Percentiles rank a stretch among this genome's conserved stretches.
Evolutionary conservation across 2,329 filamentous ascomycete genomes (phyloP).

Genomic region (Scedosporium aurantiacum): DNA sequence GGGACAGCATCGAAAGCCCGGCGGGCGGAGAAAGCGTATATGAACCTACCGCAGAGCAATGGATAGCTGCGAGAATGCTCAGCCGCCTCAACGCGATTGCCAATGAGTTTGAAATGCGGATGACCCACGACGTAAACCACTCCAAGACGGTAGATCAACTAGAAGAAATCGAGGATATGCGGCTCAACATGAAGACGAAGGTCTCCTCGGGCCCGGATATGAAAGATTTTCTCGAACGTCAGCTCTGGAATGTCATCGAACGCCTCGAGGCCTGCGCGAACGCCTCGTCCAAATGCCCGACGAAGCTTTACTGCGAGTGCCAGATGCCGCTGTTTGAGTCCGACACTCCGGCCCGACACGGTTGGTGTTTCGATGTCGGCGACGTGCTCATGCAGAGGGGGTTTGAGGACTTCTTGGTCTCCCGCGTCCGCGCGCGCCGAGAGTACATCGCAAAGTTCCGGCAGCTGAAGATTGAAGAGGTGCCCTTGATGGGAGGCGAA

Average conservation of each 20-base stretch:
- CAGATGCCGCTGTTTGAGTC: background rate
- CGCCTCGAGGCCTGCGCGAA: background rate
- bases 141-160: no score
- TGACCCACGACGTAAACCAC: no score
- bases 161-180: background rate
- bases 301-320: background rate
- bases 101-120: no score
- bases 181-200: background rate
- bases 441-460: no score
- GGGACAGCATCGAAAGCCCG: no score
- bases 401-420: background rate
- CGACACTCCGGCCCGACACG: background rate
- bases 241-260: background rate
- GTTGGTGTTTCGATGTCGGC: background rate
- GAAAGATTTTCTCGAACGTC: background rate
- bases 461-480: no score
- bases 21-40: no score
- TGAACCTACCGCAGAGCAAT: no score
- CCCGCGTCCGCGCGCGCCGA: no score
- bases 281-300: background rate
- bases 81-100: no score
- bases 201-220: background rate
- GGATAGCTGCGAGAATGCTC: no score
- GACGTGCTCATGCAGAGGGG: background rate
- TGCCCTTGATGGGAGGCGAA: no score